Base-by-base conservation (phyloP, 2,329 filamentous ascomycete species). In the Fusarium verrucosum region DNA sequence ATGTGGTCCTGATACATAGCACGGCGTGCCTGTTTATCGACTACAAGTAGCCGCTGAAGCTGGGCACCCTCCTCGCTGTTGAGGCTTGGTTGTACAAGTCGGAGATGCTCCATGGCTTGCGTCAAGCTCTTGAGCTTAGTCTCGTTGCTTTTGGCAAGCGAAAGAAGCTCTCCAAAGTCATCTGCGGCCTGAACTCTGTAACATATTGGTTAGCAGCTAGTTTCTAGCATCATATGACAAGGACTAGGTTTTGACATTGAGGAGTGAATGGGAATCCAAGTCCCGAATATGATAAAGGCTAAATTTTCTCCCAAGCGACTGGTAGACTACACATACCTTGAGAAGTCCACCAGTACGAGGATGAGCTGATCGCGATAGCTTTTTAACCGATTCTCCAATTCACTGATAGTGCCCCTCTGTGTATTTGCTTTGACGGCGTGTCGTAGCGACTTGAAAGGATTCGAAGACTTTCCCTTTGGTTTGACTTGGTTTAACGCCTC, bases 1-100 rank as follows among this genome's bases (percentile, higher is more conserved):
- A 50, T n/a, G 7, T 7, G 13, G 9, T 44, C 37, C 11, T 50
- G 37, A 7, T 19, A n/a, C 0, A 43, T 42, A 0, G n/a, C 2
- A 0, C 1, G 1, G 1, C 20, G 37, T 3, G 5, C 28, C 1
- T 33, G 20, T 0, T 19, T 5, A 2, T 32, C 26, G 10, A 50
- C 2, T 11, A 11, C 3, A 1, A 50, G n/a, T 3, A 50, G 14
- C 7, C 3, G 1, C 47, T 33, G 26, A 5, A 25, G 3, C 4
- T 33, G 11, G 1, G 0, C 6, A 10, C 0, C 6, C 1, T 16
- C 19, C 2, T 16, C 6, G 0, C 5, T 23, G 1, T 2, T 25
- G n/a, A 16, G 14, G 0, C 1, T 8, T 46, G 0, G 20, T 17
- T n/a, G n/a, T n/a, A n/a, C n/a, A n/a, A n/a, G n/a, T n/a, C n/a